A percentile compares a stretch with the other conserved stretches of the same genome.
These are phyloP conservation scores for Trichoderma asperellum DNA, from an alignment of 2,329 filamentous ascomycete genomes.

Conservation along the genomic window DNA sequence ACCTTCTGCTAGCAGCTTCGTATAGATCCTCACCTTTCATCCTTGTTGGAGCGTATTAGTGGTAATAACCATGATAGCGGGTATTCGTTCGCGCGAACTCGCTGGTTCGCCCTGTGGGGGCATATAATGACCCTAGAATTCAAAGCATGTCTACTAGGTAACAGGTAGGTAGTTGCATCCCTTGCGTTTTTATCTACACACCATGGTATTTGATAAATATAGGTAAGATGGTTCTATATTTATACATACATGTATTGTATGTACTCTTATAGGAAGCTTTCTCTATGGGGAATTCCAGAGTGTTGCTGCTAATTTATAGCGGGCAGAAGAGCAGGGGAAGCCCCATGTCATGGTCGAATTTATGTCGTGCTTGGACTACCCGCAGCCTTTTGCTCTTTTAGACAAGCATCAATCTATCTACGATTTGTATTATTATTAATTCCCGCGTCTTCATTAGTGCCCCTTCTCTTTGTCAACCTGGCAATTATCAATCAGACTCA, in stretches of 20 bases:
- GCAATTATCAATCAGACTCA: background rate
- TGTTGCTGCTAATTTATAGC: background rate
- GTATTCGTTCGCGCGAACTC: background rate
- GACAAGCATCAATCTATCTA: slow-evolving; percentile 6
- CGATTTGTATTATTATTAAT: background rate
- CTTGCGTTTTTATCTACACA: background rate
- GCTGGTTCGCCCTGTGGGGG: slow-evolving; percentile 1
- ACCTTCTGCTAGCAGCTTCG: background rate
- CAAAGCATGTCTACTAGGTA: background rate
- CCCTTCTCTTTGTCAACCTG: background rate
- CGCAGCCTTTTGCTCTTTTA: background rate
- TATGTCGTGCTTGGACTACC: background rate
- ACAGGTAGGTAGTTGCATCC: background rate
- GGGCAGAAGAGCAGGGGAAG: background rate
- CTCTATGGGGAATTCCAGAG: background rate
- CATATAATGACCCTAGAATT: background rate
- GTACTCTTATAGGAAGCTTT: background rate
- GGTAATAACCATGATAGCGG: background rate
- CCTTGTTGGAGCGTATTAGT: slow-evolving; percentile 5
- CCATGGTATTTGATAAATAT: background rate
- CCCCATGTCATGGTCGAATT: background rate
- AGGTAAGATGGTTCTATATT: background rate
- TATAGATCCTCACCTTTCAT: background rate
- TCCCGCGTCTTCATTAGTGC: background rate
- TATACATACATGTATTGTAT: background rate